phyloP scores from a whole-genome alignment of 1,139 yeast genomes.

The Citeromyces hawaiiensis region DNA sequence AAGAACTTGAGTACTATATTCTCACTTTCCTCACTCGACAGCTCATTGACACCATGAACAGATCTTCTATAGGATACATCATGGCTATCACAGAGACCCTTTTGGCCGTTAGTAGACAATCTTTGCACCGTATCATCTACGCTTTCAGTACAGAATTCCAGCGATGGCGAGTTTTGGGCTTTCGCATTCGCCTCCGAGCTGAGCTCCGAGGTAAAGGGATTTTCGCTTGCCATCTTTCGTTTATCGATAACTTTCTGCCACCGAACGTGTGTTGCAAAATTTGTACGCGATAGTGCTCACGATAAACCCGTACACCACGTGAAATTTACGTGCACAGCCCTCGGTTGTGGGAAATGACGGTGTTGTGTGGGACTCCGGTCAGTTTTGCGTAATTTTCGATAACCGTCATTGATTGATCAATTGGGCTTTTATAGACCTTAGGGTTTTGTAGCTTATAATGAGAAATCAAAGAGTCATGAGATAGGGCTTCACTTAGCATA shows the following conservation, averaged over 20 bases:
- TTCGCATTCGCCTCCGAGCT: neutral
- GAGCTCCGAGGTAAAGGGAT: constrained; percentile 2
- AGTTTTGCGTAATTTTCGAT: too few species aligned
- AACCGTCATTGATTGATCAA: too few species aligned
- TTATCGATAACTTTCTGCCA: neutral
- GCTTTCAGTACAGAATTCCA: constrained; percentile 36
- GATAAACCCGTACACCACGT: neutral
- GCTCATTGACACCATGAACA: constrained; percentile 67
- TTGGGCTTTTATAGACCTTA: too few species aligned
- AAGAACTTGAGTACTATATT: constrained; percentile 54
- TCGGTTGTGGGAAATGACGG: too few species aligned
- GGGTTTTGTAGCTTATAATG: too few species aligned
- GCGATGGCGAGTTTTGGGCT: constrained; percentile 2
- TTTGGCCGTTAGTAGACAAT: constrained; percentile 41
- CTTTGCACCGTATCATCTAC: constrained; percentile 48
- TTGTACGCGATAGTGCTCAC: neutral
- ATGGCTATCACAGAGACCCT: constrained; percentile 54
- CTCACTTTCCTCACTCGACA: constrained; percentile 66
- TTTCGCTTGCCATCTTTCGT: constrained; percentile 2
- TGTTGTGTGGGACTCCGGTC: too few species aligned
- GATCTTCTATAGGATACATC: constrained; percentile 62
- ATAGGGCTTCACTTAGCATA: too few species aligned
- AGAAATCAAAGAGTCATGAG: too few species aligned
- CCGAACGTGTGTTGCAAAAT: neutral
- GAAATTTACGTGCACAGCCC: too few species aligned